A percentile compares a stretch with the other conserved stretches of the same genome.
Conservation (phyloP, 2,329 filamentous ascomycete species). For the Aureobasidium sp. region DNA sequence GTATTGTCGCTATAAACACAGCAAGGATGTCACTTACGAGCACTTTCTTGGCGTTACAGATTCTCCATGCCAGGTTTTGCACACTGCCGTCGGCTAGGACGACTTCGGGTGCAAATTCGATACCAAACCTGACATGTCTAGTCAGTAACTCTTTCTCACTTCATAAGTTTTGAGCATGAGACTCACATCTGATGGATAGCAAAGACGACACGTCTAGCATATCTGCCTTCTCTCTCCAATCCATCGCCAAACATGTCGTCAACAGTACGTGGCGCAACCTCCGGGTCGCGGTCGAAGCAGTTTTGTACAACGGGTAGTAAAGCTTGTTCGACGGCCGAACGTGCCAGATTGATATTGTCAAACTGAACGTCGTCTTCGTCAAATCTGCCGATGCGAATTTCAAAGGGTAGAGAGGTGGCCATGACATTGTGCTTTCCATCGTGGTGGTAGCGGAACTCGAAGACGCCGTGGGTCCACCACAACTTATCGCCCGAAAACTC, state of each 20-base stretch:
- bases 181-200: slow-evolving; percentile 84
- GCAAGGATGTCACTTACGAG: slow-evolving; percentile 54
- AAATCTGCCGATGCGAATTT: slow-evolving; percentile 76
- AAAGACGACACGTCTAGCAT: slow-evolving; percentile 82
- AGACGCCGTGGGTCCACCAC: slow-evolving; percentile 95
- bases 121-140: slow-evolving; percentile 57
- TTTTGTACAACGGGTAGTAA: slow-evolving; percentile 80
- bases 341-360: slow-evolving; percentile 54
- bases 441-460: slow-evolving; percentile 96
- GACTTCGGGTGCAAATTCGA: slow-evolving; percentile 89
- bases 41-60: slow-evolving; percentile 93
- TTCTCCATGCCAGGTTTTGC: slow-evolving; percentile 83
- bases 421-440: slow-evolving; percentile 88
- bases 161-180: not conserved
- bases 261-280: slow-evolving; percentile 73
- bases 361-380: slow-evolving; percentile 63
- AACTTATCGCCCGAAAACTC: slow-evolving; percentile 86
- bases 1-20: not conserved
- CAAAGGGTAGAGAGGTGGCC: slow-evolving; percentile 88
- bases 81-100: slow-evolving; percentile 89
- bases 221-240: slow-evolving; percentile 83
- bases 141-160: not conserved
- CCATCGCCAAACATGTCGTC: slow-evolving; percentile 80
- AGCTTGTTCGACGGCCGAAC: slow-evolving; percentile 64
- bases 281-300: slow-evolving; percentile 85